phyloP scores from a whole-genome alignment of 2,329 filamentous ascomycete species.

The Coleophoma eucalyptorum region DNA sequence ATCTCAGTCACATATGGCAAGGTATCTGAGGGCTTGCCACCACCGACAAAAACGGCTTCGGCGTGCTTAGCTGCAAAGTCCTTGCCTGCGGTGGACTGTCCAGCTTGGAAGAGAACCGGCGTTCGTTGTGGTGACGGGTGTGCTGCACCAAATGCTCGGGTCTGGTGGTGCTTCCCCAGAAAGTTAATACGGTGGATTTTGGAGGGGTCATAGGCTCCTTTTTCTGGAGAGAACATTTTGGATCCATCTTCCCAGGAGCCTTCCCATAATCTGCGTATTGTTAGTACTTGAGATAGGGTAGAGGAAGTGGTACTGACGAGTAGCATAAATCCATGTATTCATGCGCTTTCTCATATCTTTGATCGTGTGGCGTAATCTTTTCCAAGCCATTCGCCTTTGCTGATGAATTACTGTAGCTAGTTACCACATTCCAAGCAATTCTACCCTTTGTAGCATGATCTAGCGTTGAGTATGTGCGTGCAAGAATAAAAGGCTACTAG shows the following conservation, averaged over 20 bases:
- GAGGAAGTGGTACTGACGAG: neutral
- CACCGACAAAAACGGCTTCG: conserved; percentile 65
- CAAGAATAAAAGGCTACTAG: conserved; percentile 64
- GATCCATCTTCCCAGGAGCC: conserved; percentile 67
- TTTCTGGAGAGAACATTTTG: conserved; percentile 52
- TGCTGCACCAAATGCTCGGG: conserved; percentile 60
- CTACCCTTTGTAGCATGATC: conserved; percentile 62
- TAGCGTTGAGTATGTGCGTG: conserved; percentile 55
- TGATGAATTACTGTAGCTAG: conserved; percentile 55
- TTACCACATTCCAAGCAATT: conserved; percentile 62
- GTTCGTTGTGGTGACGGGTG: conserved; percentile 63
- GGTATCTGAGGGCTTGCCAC: conserved; percentile 56
- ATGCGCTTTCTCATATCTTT: conserved; percentile 57
- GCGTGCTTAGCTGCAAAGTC: conserved; percentile 60
- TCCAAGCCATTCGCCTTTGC: conserved; percentile 58
- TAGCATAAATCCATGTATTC: conserved; percentile 44
- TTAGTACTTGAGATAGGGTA: neutral
- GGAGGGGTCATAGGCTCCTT: conserved; percentile 52
- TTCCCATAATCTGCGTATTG: conserved; percentile 58
- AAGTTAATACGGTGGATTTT: conserved; percentile 63
- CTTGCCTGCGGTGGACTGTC: conserved; percentile 62
- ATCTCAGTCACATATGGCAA: conserved; percentile 59
- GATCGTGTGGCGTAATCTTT: conserved; percentile 55
- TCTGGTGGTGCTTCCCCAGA: conserved; percentile 54
- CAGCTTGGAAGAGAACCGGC: conserved; percentile 64